Evolutionary conservation across 257 asterid genomes (phyloP).

Genomic region (Fraxinus excelsior): DNA sequence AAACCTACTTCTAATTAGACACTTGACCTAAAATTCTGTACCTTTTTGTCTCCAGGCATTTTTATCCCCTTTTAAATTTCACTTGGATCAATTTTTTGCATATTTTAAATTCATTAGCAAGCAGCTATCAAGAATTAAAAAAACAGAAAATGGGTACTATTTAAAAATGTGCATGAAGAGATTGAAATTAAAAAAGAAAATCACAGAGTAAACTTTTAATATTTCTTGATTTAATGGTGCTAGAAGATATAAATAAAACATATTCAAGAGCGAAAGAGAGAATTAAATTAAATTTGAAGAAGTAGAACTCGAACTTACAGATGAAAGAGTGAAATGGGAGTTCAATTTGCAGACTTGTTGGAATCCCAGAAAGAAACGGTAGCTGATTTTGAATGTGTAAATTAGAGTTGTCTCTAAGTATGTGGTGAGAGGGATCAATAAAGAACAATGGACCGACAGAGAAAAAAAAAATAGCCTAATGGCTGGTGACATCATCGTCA

Average conservation of each 20-base stretch:
- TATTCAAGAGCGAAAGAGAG: conserved; percentile 10
- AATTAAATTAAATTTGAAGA: not conserved
- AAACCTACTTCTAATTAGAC: not conserved
- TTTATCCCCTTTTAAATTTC: not conserved
- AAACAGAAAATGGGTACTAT: not conserved
- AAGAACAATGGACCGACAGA: conserved; percentile 7
- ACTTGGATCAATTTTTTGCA: not conserved
- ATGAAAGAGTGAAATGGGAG: not conserved
- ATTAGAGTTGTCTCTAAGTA: not conserved
- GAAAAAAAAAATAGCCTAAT: not conserved
- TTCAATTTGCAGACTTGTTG: conserved; percentile 23
- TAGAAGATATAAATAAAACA: not conserved
- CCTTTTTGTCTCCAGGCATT: not conserved
- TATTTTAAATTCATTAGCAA: not conserved
- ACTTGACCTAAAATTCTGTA: not conserved
- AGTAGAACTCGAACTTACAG: conserved; percentile 17
- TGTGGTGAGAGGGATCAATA: not conserved
- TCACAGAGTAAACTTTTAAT: conserved; percentile 8
- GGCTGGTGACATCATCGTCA: conserved; percentile 30
- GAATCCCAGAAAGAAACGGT: conserved; percentile 13
- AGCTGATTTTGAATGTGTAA: not conserved
- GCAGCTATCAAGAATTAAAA: conserved; percentile 9
- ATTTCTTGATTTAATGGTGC: not conserved
- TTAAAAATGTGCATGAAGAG: not conserved
- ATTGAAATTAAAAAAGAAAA: not conserved